A percentile compares a stretch with the other conserved stretches of the same genome.
These are phyloP conservation scores for Sporopachydermia cereana DNA, from an alignment of 1,139 yeast species.

Conservation along the genomic window DNA sequence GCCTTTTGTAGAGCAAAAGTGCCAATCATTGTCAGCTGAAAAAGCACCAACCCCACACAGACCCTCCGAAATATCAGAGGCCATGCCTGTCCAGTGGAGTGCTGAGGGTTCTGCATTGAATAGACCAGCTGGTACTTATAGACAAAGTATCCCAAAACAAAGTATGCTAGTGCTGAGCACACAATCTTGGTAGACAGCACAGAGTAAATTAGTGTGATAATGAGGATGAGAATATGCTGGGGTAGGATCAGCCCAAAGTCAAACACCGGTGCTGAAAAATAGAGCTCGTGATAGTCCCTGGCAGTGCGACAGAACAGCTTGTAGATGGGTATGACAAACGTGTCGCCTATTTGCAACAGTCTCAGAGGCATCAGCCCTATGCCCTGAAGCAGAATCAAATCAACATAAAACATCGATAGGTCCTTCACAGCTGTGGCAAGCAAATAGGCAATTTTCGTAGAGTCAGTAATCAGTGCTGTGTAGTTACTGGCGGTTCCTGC, in stretches of 20 bases:
- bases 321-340: conserved; percentile 27
- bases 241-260: conserved; percentile 77
- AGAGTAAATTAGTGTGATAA: conserved; percentile 67
- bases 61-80: conserved; percentile 67
- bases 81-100: conserved; percentile 85
- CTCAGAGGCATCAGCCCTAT: conserved; percentile 77
- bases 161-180: conserved; percentile 62
- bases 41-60: conserved; percentile 55
- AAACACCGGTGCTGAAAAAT: conserved; percentile 59
- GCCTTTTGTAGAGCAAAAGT: conserved; percentile 73
- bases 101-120: conserved; percentile 78
- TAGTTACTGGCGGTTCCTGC: conserved; percentile 64
- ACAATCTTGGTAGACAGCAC: conserved; percentile 68
- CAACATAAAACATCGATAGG: conserved; percentile 69
- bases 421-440: conserved; percentile 62
- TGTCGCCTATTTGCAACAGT: conserved; percentile 42
- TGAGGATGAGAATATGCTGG: conserved; percentile 64
- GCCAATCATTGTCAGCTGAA: conserved; percentile 89
- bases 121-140: conserved; percentile 73
- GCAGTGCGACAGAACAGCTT: conserved; percentile 54
- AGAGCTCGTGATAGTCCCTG: conserved; percentile 54
- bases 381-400: conserved; percentile 72
- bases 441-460: conserved; percentile 68
- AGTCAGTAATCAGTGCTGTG: conserved; percentile 59
- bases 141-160: conserved; percentile 62